Evolutionary conservation across 1,284 basidiomycete species (phyloP), one percentile per base, ranked within the genome.

Genomic region (Chalciporus piperatoides): DNA sequence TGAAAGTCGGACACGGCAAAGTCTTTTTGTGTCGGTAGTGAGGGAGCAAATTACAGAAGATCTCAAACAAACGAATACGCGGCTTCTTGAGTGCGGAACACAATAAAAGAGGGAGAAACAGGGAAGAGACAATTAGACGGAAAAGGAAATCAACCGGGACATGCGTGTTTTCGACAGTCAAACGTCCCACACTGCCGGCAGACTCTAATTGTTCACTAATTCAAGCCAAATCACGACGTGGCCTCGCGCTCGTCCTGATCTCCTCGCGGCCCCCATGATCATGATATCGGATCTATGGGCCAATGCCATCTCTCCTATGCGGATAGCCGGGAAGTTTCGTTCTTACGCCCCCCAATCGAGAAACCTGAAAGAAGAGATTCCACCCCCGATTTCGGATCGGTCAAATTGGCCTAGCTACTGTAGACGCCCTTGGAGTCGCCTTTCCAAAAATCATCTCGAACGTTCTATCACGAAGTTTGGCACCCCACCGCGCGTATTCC

Each of bases 1-100:
- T 54, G 61, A 56, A 54, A 39, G 56, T 45, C 53, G 48, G 61
- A 54, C 59, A 38, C 56, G 64, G 56, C 46, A 58, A 56, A 58
- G 61, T 56, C 55, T 56, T 66, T 65, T 66, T 67, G 67, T 66
- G 66, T 69, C 19, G 55, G 64, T 69, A 69, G 64, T 61, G 56
- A 68, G 55, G 64, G 62, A 53, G 52, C 54, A 48, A 54, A 68
- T 64, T 66, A 56, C 53, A 52, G 56, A 65, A 53, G 57, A 27
- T 39, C 41, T 48, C 54, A 61, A 52, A 56, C 52, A 53, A 32
- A 53, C 59, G 54, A 24, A 51, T 51, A 55, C 33, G 51, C 45
- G 53, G 43, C 64, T 65, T 65, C 59, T 54, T 54, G 57, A 48
- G 51, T 6, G 59, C 49, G 49, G 39, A 67, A 66, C 63, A 69